Evolutionary conservation across 2,329 filamentous ascomycete species (phyloP), one percentile per base, ranked within the genome.

Genomic region (Aspergillus awamori): DNA sequence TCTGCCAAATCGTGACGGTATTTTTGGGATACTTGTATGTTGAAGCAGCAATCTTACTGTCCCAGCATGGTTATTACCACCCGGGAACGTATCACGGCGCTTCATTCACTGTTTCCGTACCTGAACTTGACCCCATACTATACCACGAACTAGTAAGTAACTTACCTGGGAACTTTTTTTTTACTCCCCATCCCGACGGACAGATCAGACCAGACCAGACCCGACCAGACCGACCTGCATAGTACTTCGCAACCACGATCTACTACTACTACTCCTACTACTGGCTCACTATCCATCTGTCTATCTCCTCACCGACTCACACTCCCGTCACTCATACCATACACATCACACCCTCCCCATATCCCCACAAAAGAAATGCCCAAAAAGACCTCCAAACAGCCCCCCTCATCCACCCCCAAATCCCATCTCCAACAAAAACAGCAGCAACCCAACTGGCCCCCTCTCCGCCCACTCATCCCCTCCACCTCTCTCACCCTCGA

Each of bases 401-500:
- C 63, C 33, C 20, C 55, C 24, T 26, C 48, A 36, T 22, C n/a
- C 28, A 52, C 53, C 48, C 63, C 22, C 45, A 64, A 49, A 65
- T 54, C 56, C 38, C 61, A 53, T 47, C 58, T 59, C 57, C 43
- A 52, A 11, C 52, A 39, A 41, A 45, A 60, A 22, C 76, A 30
- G 8, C 28, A 30, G 28, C 28, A 30, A 10, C 84, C 84, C 52
- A 81, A 88, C 70, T 94, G 92, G 92, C 91, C 92, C 38, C 77
- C 80, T 22, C 87, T 96, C 73, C 85, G 83, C 65, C 91, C 92
- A 15, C 76, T 87, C 8, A 77, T 93, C 47, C 89, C 91, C 49
- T 78, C 89, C 48, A 79, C 83, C 51, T 84, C 89, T 67, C 86
- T 96, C 13, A 72, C 75, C 7, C 81, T 91, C 28, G 80, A 87